Evolutionary conservation across 805 yeast species (phyloP), one percentile per base, ranked within the genome.

Genomic region (Debaryomyces castellii): DNA sequence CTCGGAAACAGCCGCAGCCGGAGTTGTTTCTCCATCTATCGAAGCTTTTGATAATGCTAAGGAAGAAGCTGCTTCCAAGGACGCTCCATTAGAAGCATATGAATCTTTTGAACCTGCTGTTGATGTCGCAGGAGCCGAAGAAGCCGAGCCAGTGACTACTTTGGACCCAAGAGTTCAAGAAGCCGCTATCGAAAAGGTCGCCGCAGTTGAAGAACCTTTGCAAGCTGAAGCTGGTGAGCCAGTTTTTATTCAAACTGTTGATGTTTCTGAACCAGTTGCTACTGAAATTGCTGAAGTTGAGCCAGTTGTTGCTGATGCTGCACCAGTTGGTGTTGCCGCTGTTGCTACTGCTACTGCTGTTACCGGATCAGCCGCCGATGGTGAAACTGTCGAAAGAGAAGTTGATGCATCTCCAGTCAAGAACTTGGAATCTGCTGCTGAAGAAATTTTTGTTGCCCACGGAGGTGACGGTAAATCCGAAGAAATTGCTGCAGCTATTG

Each of bases 401-500:
- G 58, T 53, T 34, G 59, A 54, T 43, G 59, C 60, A 11, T 47
- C 56, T 25, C 59, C 61, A 45, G 54, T 57, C 36, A 47, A 53
- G 23, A 39, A 36, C 14, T 21, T 33, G 21, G 40, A 41, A 18
- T 27, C 38, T 12, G 33, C 35, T 30, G 68, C 38, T 12, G 27
- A 69, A 46, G 74, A 68, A 50, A 69, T 72, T 41, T 60, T 71
- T 41, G 59, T 70, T 40, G 71, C 75, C n/a, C 66, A 64, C 16
- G 24, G n/a, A 9, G 9, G 8, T 23, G 12, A 28, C 41, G 76
- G 75, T 22, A 55, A 59, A 38, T 47, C 49, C 36, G 53, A 60
- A 32, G 67, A 63, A 25, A 58, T 67, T 41, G 70, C 62, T 45
- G 62, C 66, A 39, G 67, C 64, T 37, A 59, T 70, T 41, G 60